Evolutionary conservation across 768 basidiomycete genomes (phyloP).

Genomic region (Suillus subluteus): DNA sequence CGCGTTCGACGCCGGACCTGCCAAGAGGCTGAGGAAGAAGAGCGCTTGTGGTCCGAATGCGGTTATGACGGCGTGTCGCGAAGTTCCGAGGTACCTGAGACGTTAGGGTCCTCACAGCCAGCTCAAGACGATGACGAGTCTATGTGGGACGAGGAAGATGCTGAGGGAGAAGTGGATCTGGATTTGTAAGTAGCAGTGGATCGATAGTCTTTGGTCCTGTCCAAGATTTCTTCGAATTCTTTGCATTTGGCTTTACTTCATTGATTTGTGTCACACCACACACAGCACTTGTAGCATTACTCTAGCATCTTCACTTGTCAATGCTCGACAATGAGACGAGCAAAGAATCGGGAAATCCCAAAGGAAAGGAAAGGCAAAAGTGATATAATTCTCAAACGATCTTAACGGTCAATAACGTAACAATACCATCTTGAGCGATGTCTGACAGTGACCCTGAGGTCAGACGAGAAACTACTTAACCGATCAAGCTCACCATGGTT

Average conservation of each 20-base stretch:
- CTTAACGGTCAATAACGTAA: constrained; percentile 56
- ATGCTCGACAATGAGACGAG: constrained; percentile 7
- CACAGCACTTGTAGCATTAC: constrained; percentile 28
- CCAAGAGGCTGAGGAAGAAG: constrained; percentile 32
- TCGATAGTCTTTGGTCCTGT: constrained; percentile 1
- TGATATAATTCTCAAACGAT: constrained; percentile 34
- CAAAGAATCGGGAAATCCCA: neutral
- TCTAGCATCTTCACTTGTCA: constrained; percentile 10
- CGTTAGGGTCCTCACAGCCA: constrained; percentile 24
- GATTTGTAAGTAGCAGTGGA: constrained; percentile 22
- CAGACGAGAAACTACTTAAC: neutral
- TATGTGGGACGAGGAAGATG: constrained; percentile 27
- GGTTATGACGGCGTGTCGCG: constrained; percentile 14
- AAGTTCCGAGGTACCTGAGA: constrained; percentile 26
- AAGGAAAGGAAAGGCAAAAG: neutral
- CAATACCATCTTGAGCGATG: constrained; percentile 63
- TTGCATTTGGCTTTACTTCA: constrained; percentile 25
- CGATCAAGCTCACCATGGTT: constrained; percentile 48
- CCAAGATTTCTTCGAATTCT: constrained; percentile 15
- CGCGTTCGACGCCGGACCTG: constrained; percentile 56
- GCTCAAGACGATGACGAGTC: constrained; percentile 22
- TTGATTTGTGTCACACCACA: constrained; percentile 11
- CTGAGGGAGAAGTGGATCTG: constrained; percentile 24
- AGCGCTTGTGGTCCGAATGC: constrained; percentile 13
- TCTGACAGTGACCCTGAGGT: constrained; percentile 35